A percentile compares a stretch with the other conserved stretches of the same genome.
Conservation (phyloP, 2,329 filamentous ascomycete species). For the Botryotinia calthae region DNA sequence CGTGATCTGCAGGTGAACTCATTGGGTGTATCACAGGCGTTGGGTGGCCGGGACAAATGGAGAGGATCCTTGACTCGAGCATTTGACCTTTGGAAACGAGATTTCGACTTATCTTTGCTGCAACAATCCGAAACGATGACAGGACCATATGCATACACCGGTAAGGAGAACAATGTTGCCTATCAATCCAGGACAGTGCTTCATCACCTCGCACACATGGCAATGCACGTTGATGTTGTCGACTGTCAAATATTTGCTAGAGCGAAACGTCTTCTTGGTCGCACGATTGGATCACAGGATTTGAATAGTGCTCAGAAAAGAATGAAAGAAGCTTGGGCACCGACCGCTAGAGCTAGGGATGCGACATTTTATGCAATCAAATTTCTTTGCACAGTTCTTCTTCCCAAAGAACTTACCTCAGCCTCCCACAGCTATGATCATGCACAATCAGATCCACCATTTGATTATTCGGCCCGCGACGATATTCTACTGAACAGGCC, state of each 20-base stretch:
- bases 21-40: constrained; percentile 71
- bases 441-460: constrained; percentile 39
- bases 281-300: constrained; percentile 79
- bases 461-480: constrained; percentile 75
- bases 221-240: constrained; percentile 95
- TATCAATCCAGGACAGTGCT: constrained; percentile 87
- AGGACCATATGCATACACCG: constrained; percentile 54
- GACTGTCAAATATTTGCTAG: constrained; percentile 95
- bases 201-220: constrained; percentile 94
- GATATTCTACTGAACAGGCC: constrained; percentile 88
- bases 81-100: constrained; percentile 89
- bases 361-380: constrained; percentile 90
- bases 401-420: constrained; percentile 53
- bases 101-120: constrained; percentile 76
- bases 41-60: constrained; percentile 91
- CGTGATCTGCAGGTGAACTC: constrained; percentile 89
- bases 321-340: constrained; percentile 88
- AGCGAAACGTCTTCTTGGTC: constrained; percentile 78
- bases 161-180: constrained; percentile 63
- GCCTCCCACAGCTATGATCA: constrained; percentile 29
- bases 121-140: constrained; percentile 54
- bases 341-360: constrained; percentile 81
- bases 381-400: constrained; percentile 80
- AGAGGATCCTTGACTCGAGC: constrained; percentile 78
- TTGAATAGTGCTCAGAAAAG: constrained; percentile 74